phyloP scores from a whole-genome alignment of 2,329 filamentous ascomycete genomes.

The Pestalotiopsis sp. region DNA sequence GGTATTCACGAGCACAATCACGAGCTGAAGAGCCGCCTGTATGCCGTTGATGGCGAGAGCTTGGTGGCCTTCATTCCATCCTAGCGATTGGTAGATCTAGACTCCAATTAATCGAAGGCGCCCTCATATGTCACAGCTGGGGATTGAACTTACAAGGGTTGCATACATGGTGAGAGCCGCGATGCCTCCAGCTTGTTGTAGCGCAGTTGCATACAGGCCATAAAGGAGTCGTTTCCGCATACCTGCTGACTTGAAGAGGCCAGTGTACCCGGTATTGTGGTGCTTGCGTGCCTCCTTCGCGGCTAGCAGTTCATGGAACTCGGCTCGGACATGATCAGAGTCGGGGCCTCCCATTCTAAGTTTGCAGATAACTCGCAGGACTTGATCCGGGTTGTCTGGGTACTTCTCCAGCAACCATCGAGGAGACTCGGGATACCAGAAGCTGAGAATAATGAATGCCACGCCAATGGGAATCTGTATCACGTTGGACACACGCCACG shows the following conservation, averaged over 20 bases:
- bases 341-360: neutral
- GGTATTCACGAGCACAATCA: neutral
- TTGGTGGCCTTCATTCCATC: neutral
- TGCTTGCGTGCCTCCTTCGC: neutral
- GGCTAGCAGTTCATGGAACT: neutral
- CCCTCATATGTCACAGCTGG: neutral
- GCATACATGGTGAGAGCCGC: constrained; percentile 6
- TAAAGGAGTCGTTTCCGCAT: neutral
- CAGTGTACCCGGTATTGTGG: neutral
- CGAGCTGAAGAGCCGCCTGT: neutral
- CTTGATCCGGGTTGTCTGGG: neutral
- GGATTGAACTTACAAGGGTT: neutral
- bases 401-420: constrained; percentile 2
- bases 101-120: neutral
- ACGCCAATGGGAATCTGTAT: constrained; percentile 3
- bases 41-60: constrained; percentile 2
- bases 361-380: neutral
- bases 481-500: neutral
- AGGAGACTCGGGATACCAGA: constrained; percentile 3
- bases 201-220: neutral
- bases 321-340: neutral
- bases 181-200: constrained; percentile 2
- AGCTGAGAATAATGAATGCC: neutral
- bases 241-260: neutral
- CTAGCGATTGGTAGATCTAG: neutral